Percentiles rank a stretch among this genome's conserved stretches.
Evolutionary conservation across 164 flowering plant genomes (phyloP).

Genomic region (Berberis vulgaris): DNA sequence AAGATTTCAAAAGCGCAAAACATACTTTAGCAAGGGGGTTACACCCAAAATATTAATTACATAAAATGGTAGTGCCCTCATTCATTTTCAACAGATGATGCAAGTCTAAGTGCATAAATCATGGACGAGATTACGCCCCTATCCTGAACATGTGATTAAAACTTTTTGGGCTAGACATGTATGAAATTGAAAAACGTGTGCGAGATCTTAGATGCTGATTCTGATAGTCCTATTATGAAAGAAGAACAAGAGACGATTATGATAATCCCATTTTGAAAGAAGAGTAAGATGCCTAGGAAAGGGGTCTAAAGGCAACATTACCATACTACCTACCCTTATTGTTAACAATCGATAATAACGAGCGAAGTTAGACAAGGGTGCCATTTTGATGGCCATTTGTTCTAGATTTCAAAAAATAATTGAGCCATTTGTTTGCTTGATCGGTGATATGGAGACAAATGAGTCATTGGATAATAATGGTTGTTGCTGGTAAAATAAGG

Average conservation of each 20-base stretch:
- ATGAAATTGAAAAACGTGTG: slow-evolving; percentile 86
- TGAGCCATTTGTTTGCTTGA: slow-evolving; percentile 87
- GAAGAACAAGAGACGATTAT: slow-evolving; percentile 11
- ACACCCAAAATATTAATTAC: slow-evolving; percentile 93
- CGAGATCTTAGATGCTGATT: slow-evolving; percentile 85
- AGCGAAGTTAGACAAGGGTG: slow-evolving; percentile 95
- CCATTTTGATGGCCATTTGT: slow-evolving; percentile 94
- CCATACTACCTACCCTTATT: slow-evolving; percentile 92
- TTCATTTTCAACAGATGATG: slow-evolving; percentile 82
- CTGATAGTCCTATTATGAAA: slow-evolving; percentile 78
- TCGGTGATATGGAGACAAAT: slow-evolving; percentile 77
- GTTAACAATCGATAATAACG: slow-evolving; percentile 93
- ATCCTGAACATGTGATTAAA: slow-evolving; percentile 72
- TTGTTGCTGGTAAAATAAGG: slow-evolving; percentile 81
- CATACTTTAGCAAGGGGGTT: slow-evolving; percentile 92
- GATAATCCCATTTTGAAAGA: no score
- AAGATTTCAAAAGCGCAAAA: slow-evolving; percentile 89
- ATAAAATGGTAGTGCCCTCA: slow-evolving; percentile 99
- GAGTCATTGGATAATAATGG: slow-evolving; percentile 84
- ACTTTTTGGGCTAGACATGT: slow-evolving; percentile 79
- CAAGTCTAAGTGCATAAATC: slow-evolving; percentile 91
- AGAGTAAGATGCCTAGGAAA: slow-evolving; percentile 99
- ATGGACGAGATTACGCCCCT: slow-evolving; percentile 96
- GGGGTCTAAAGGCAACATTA: slow-evolving; percentile 95
- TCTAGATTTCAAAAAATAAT: slow-evolving; percentile 99